Percentiles rank a stretch among this genome's conserved stretches.
Evolutionary conservation across 371 early-diverging fungal species (phyloP).

Genomic region (Mortierella sp.): DNA sequence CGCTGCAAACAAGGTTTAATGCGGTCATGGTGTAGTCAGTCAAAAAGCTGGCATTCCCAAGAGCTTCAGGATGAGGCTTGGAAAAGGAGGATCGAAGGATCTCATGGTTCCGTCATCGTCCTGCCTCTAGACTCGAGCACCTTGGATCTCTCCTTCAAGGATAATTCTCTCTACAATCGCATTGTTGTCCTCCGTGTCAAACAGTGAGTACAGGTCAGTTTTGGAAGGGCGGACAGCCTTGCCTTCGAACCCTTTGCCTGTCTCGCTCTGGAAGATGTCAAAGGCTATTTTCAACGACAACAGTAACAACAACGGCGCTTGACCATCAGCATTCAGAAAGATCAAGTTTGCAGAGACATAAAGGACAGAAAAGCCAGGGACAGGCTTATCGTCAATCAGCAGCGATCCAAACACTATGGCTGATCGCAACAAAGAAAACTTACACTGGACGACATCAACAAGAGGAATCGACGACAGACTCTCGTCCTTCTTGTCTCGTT

Average conservation of each 20-base stretch:
- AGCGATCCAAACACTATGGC: no score
- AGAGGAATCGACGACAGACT: conserved; percentile 17
- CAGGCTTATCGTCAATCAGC: no score
- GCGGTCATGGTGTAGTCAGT: no score
- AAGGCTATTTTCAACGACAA: conserved; percentile 21
- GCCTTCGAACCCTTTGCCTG: conserved; percentile 46
- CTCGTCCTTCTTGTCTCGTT: conserved; percentile 19
- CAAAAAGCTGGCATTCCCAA: no score
- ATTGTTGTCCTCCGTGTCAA: conserved; percentile 31
- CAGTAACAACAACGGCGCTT: background rate
- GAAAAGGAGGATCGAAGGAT: no score
- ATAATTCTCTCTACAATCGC: conserved; percentile 35
- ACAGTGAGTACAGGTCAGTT: conserved; percentile 28
- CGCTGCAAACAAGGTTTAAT: no score
- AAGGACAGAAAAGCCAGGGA: no score
- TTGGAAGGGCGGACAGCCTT: conserved; percentile 27
- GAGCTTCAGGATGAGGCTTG: no score
- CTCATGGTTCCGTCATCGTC: no score
- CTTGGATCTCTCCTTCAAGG: conserved; percentile 46
- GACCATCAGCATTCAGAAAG: no score
- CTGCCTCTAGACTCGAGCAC: conserved; percentile 4
- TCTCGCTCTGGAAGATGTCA: conserved; percentile 33
- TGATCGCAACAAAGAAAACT: conserved; percentile 1
- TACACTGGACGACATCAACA: conserved; percentile 48
- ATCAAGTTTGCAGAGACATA: no score